A percentile compares a stretch with the other conserved stretches of the same genome.
Conservation (phyloP, 768 basidiomycete genomes). For the Tricholoma flavovirens region DNA sequence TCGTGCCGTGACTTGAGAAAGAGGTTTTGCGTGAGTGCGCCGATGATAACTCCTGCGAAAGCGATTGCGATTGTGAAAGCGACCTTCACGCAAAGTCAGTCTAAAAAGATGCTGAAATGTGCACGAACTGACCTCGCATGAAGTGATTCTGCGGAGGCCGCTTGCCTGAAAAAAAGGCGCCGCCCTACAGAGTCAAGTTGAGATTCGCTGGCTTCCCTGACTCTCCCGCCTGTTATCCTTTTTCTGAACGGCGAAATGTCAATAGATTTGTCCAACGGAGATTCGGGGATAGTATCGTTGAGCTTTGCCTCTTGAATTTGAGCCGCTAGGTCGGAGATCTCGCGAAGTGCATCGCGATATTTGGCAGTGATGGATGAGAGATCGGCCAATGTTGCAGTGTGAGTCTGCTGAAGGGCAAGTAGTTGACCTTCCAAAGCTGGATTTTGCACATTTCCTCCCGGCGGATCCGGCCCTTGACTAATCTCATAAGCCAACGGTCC, state of each 20-base stretch:
- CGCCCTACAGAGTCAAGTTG: conserved; percentile 48
- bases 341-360: conserved; percentile 83
- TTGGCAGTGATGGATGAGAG: conserved; percentile 73
- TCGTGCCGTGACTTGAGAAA: conserved; percentile 68
- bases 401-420: conserved; percentile 71
- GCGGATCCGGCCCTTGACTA: conserved; percentile 18
- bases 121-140: conserved; percentile 62
- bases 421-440: conserved; percentile 55
- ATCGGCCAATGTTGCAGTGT: conserved; percentile 74
- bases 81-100: conserved; percentile 45
- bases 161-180: conserved; percentile 83
- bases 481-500: conserved; percentile 22
- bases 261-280: conserved; percentile 37
- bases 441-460: conserved; percentile 24
- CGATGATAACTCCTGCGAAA: conserved; percentile 95
- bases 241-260: conserved; percentile 42
- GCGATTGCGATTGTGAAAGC: conserved; percentile 90
- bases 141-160: conserved; percentile 82
- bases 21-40: conserved; percentile 81
- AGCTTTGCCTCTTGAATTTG: conserved; percentile 87
- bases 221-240: conserved; percentile 45
- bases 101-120: conserved; percentile 6
- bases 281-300: conserved; percentile 37
- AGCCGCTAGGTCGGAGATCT: conserved; percentile 90
- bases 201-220: conserved; percentile 43